Conservation (phyloP, 2,329 filamentous ascomycete genomes). For the Lojkania enalia region DNA sequence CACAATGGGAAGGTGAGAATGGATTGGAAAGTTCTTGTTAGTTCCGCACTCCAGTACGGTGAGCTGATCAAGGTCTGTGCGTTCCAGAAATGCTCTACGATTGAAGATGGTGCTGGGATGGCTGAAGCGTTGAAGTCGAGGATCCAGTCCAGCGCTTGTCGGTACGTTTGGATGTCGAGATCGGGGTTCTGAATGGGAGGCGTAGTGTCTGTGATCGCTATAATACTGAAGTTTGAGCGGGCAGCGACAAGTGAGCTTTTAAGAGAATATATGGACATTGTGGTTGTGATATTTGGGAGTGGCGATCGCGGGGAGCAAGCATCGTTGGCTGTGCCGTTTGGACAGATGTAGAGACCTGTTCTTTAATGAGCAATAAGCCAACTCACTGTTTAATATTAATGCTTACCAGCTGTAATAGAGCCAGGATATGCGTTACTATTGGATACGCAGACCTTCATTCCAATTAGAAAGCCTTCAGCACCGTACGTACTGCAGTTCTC, state of each 20-base stretch:
- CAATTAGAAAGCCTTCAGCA: not conserved
- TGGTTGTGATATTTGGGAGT: constrained; percentile 4
- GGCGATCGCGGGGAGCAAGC: not conserved
- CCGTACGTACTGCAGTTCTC: constrained; percentile 5
- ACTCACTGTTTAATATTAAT: not conserved
- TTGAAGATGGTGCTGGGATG: not conserved
- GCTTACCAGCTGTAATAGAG: constrained; percentile 1
- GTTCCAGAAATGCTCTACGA: constrained; percentile 7
- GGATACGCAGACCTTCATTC: constrained; percentile 5
- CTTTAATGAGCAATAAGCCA: not conserved
- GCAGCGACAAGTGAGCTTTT: not conserved
- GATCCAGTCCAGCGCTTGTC: constrained; percentile 3
- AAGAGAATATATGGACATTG: constrained; percentile 4
- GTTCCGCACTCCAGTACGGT: constrained; percentile 2
- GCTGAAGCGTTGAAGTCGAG: constrained; percentile 5
- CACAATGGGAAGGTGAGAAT: constrained; percentile 4
- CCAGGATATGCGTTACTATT: constrained; percentile 2
- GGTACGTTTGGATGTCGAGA: constrained; percentile 2
- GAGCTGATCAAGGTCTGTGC: not conserved
- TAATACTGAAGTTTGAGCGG: constrained; percentile 7
- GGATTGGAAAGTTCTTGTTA: constrained; percentile 1
- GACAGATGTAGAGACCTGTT: constrained; percentile 4
- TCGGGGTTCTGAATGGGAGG: not conserved
- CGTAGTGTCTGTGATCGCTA: not conserved
- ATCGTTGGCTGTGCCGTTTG: constrained; percentile 1